Conservation (phyloP, 78 protist species). For the Speleostelium caveatum region DNA sequence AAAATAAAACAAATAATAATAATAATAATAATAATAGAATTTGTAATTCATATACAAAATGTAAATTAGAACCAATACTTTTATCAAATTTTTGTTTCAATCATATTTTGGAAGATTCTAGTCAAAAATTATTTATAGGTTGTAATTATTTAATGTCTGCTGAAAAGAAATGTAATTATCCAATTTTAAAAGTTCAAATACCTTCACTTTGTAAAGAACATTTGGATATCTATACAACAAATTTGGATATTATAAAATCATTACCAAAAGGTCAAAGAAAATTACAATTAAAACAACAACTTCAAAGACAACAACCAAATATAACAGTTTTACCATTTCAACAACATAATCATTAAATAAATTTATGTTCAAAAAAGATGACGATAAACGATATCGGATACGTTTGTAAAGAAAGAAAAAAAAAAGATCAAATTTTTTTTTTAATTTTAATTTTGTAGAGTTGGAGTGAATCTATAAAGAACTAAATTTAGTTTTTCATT, state of each 20-base stretch:
- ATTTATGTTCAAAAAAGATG: too few relatives aligned
- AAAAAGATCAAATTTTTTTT: too few relatives aligned
- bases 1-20: neutral
- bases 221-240: conserved; percentile 31
- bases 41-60: neutral
- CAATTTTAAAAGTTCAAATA: conserved; percentile 47
- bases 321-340: neutral
- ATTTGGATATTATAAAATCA: conserved; percentile 6
- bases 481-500: too few relatives aligned
- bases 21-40: neutral
- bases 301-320: neutral
- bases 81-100: conserved; percentile 51
- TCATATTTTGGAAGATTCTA: conserved; percentile 50
- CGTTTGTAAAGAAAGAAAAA: too few relatives aligned
- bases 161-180: conserved; percentile 43
- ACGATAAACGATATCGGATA: too few relatives aligned
- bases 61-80: conserved; percentile 17
- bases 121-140: conserved; percentile 49
- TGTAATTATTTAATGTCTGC: conserved; percentile 18
- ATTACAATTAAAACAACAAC: conserved; percentile 24
- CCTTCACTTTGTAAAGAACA: conserved; percentile 65
- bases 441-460: too few relatives aligned
- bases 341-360: too few relatives aligned
- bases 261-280: conserved; percentile 35
- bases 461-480: too few relatives aligned